phyloP scores from a whole-genome alignment of 2,329 filamentous ascomycete genomes.

The Fusarium sp. region DNA sequence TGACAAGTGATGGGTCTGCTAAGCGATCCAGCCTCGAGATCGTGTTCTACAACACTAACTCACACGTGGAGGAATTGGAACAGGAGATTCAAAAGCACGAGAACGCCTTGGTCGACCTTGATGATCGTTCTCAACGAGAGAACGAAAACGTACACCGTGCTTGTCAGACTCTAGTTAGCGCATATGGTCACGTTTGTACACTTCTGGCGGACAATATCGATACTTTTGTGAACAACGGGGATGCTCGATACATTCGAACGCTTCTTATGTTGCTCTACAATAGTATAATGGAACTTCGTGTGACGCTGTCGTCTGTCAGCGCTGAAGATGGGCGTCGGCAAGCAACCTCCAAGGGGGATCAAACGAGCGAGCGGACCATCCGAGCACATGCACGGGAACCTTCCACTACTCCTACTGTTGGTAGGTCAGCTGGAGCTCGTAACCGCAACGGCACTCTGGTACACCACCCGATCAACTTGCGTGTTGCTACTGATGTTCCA shows the following conservation, averaged over 20 bases:
- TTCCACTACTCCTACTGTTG: conserved; percentile 66
- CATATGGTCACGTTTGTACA: conserved; percentile 75
- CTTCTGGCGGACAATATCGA: conserved; percentile 73
- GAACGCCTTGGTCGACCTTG: conserved; percentile 60
- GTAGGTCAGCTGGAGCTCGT: conserved; percentile 57
- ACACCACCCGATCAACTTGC: conserved; percentile 67
- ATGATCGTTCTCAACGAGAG: conserved; percentile 64
- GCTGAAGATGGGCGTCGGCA: conserved; percentile 44
- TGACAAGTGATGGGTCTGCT: conserved; percentile 70
- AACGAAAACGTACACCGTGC: conserved; percentile 75
- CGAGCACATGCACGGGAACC: conserved; percentile 65
- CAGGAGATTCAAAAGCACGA: conserved; percentile 74
- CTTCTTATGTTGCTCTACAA: conserved; percentile 74
- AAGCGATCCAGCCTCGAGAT: conserved; percentile 75
- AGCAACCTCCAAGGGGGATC: conserved; percentile 27
- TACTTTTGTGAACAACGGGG: conserved; percentile 73
- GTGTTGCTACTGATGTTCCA: conserved; percentile 68
- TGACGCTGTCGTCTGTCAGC: conserved; percentile 60
- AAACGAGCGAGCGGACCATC: conserved; percentile 61
- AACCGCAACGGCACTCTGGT: conserved; percentile 55
- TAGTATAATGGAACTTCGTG: conserved; percentile 75
- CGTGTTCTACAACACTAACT: conserved; percentile 76
- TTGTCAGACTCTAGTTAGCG: conserved; percentile 72
- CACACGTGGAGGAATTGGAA: conserved; percentile 75
- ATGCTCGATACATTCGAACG: conserved; percentile 75